Evolutionary conservation across 2,329 filamentous ascomycete species (phyloP), one percentile per base, ranked within the genome.

Genomic region (Rasamsonia emersonii): DNA sequence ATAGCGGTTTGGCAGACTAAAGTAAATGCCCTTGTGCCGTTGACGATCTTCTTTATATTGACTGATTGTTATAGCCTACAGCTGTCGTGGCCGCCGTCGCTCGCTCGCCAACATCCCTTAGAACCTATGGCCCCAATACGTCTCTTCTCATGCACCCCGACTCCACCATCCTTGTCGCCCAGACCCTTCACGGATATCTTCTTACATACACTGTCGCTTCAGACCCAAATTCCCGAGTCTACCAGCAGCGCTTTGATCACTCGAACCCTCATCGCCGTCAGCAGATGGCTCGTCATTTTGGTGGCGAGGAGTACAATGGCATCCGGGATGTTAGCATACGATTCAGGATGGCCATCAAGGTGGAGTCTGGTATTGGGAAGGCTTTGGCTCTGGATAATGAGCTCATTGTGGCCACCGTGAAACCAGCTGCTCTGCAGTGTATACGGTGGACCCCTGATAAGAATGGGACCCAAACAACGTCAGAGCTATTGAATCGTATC

Each of bases 1-100:
- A 76, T 98, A 56, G 86, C 83, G n/a, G 72, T 98, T 44, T 98
- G 91, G 91, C 91, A 98, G 64, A 89, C 85, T 34, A 89, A 89
- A 73, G 86, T 86, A 70, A 38, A 68, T 49, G 13, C 17, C n/a
- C 25, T 18, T 28, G 3, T 18, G 16, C 21, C 9, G 23, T 29
- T 31, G 18, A 28, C 13, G 25, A 5, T 25, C 11, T 29, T 33
- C 19, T 38, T 50, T 43, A 17, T 39, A 43, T 43, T 53, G 38
- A 53, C 43, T 42, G 37, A 43, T 51, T 33, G 40, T 31, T 38
- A 33, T 54, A 94, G 82, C 91, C 91, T 29, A 88, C 86, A 33
- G 86, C 88, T 15, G 77, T 95, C 18, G 73, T 96, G 32, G 86
- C 86, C 38, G 76, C 86, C 16, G 79, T 95, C 28, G 72, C 86